Evolutionary conservation across 495 filamentous ascomycete species (phyloP), one percentile per base, ranked within the genome.

Genomic region (Podospora australis): DNA sequence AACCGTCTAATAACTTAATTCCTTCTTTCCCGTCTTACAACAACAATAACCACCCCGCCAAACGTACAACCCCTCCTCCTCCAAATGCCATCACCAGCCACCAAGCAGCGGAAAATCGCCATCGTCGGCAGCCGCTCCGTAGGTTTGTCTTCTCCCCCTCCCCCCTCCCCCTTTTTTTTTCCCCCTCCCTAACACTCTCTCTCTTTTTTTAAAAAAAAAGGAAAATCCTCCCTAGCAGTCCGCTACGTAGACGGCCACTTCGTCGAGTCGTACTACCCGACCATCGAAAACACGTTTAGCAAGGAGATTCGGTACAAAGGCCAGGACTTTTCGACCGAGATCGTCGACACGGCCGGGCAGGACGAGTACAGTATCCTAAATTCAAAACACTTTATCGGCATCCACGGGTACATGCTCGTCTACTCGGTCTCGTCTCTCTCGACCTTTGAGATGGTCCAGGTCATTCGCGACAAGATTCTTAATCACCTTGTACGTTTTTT

Each of bases 341-440:
- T 99, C 55, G 90, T 99, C 60, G 92, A 99, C 69, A 99, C 92
- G 17, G 92, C 92, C 11, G 92, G 92, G 49, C 94, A 97, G 89
- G 92, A 99, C 71, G 94, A 98, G 67, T 97, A 98, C 70, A 91
- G 86, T 61, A 96, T 97, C 58, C 74, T 98, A 44, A 96, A 95
- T 66, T 95, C 87, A 35, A 96, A 96, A 67, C 94, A 98, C 68
- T 97, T 97, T 65, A 98, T 98, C 70, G 92, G 92, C 51, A 96
- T 97, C 56, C 92, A 98, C 78, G 92, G 92, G 30, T 98, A 98
- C 71, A 90, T 98, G 80, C 83, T 98, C 42, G 92, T 95, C 32
- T 98, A 98, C 69, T 95, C 88, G 14, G 87, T 98, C 39, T 84
- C 87, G 23, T 95, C 87, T 29, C 86, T 85, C 52, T 87, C 92